These are phyloP conservation scores for Chloromonas sp. DNA, from an alignment of 163 green algal genomes.

Conservation along the genomic window DNA sequence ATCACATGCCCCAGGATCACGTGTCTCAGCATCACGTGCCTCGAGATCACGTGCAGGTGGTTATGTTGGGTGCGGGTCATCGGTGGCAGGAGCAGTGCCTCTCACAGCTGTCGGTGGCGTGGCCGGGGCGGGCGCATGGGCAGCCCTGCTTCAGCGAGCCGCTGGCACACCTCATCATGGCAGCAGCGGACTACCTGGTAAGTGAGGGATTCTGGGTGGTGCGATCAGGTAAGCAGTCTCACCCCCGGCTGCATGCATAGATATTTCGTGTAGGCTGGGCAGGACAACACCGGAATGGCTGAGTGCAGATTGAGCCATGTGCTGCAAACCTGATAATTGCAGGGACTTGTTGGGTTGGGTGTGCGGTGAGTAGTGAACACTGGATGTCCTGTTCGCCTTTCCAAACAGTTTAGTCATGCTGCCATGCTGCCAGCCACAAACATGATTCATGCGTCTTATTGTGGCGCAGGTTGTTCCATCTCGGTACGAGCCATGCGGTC, in stretches of 20 bases:
- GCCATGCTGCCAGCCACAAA: too few species aligned
- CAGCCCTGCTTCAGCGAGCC: slow-evolving; percentile 57
- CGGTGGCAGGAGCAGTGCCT: slow-evolving; percentile 62
- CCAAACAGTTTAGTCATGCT: too few species aligned
- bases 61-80: slow-evolving; percentile 42
- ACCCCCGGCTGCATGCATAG: not conserved
- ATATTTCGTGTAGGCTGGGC: not conserved
- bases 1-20: not conserved
- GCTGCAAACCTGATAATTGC: too few species aligned
- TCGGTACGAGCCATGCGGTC: slow-evolving; percentile 71
- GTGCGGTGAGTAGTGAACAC: too few species aligned
- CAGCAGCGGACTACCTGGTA: slow-evolving; percentile 60
- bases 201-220: slow-evolving; percentile 40
- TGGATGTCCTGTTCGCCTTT: too few species aligned
- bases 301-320: not conserved
- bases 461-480: slow-evolving; percentile 10
- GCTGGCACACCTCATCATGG: slow-evolving; percentile 70
- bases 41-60: not conserved
- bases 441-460: too few species aligned
- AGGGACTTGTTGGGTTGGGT: too few species aligned
- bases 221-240: slow-evolving; percentile 28
- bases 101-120: slow-evolving; percentile 32
- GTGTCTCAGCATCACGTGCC: slow-evolving; percentile 4
- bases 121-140: slow-evolving; percentile 45
- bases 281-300: not conserved